Conservation (phyloP, 306 rosid species). For the Oemleria cerasiformis region DNA sequence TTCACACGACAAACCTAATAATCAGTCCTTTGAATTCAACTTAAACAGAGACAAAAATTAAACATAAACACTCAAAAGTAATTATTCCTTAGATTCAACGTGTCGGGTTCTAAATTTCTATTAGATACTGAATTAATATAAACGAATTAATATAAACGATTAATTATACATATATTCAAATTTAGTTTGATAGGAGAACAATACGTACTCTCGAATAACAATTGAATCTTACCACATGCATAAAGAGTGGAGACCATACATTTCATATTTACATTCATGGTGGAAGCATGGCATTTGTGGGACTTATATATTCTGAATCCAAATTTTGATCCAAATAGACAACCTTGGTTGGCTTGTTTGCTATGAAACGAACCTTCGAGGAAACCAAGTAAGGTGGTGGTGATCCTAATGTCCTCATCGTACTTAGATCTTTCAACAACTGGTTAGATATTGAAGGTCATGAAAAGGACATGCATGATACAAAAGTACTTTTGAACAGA, state of each 20-base stretch:
- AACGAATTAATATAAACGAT: not conserved
- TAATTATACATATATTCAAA: not conserved
- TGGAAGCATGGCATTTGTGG: not conserved
- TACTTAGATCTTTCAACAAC: not conserved
- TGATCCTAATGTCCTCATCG: slow-evolving; percentile 12
- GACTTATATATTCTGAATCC: not conserved
- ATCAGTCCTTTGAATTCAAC: not conserved
- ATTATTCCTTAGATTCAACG: not conserved
- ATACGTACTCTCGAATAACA: no score
- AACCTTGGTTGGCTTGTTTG: slow-evolving; percentile 10
- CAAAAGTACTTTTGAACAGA: slow-evolving; percentile 5
- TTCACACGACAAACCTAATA: slow-evolving; percentile 8
- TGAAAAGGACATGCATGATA: not conserved
- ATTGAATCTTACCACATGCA: no score
- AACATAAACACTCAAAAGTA: not conserved
- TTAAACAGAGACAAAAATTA: not conserved
- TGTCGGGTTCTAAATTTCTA: not conserved
- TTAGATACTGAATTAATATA: not conserved
- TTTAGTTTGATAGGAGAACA: no score
- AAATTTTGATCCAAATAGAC: slow-evolving; percentile 9
- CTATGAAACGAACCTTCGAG: slow-evolving; percentile 5
- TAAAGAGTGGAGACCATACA: no score
- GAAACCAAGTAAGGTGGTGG: slow-evolving; percentile 13
- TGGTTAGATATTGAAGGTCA: not conserved
- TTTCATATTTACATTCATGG: not conserved